Percentiles rank a stretch among this genome's conserved stretches.
These are phyloP conservation scores for Alternaria angustiovoidea DNA, from an alignment of 2,329 filamentous ascomycete genomes.

Conservation along the genomic window DNA sequence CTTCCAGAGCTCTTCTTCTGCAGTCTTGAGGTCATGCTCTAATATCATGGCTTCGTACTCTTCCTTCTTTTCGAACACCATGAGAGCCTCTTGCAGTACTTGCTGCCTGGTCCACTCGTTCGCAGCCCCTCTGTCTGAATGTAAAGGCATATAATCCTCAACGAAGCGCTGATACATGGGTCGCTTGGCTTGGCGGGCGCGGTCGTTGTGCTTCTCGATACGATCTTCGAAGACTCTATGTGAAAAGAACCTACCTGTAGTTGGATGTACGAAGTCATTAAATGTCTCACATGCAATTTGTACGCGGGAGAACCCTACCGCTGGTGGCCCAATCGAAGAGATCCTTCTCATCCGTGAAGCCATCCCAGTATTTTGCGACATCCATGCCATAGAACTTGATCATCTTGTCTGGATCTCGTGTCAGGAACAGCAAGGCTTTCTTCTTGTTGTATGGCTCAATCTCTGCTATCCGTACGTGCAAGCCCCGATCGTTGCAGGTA, in stretches of 20 bases:
- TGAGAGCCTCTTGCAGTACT: slow-evolving; percentile 64
- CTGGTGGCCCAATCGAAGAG: slow-evolving; percentile 69
- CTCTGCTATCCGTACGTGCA: slow-evolving; percentile 73
- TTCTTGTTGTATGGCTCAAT: slow-evolving; percentile 69
- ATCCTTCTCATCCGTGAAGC: slow-evolving; percentile 63
- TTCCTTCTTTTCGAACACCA: slow-evolving; percentile 56
- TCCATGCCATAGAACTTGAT: slow-evolving; percentile 71
- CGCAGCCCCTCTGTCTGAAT: slow-evolving; percentile 51
- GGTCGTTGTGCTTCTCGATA: slow-evolving; percentile 60
- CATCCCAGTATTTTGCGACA: slow-evolving; percentile 58
- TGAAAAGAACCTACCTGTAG: slow-evolving; percentile 65
- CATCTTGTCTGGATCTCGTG: slow-evolving; percentile 62
- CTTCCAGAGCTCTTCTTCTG: slow-evolving; percentile 53
- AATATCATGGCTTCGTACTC: slow-evolving; percentile 57
- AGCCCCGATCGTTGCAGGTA: slow-evolving; percentile 67
- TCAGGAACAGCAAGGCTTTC: slow-evolving; percentile 67
- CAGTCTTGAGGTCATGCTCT: slow-evolving; percentile 49
- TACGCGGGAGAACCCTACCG: slow-evolving; percentile 53
- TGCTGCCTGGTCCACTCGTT: slow-evolving; percentile 49
- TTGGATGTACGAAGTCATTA: neutral
- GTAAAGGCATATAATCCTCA: slow-evolving; percentile 68
- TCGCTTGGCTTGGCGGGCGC: slow-evolving; percentile 63
- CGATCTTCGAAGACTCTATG: slow-evolving; percentile 47
- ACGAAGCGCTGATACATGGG: slow-evolving; percentile 68
- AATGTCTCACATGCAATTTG: neutral